Base-by-base conservation (phyloP, 2,329 filamentous ascomycete species). In the Rutstroemia sp. region DNA sequence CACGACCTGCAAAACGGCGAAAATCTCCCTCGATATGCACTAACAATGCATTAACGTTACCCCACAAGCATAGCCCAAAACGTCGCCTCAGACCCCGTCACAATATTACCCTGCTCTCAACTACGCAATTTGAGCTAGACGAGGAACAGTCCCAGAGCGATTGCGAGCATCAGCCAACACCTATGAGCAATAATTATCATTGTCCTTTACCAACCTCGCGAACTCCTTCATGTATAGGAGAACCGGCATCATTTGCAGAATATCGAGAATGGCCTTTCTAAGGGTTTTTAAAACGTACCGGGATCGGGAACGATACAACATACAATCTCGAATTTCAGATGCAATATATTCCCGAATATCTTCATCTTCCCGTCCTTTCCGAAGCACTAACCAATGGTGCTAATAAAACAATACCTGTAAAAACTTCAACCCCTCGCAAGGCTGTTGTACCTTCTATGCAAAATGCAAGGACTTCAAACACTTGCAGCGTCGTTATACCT, bases 261-360 rank as follows among this genome's bases (percentile, higher is more conserved):
- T 64, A 62, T 59, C 53, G 58, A 39, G 57, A 64, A 52, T 62
- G 44, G 59, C 57, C 53, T 45, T 58, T 64, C 57, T 37, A 59
- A 61, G 49, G 59, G 18, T 64, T 62, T 42, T 42, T 63, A 27
- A 59, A 60, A 61, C 52, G 54, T 34, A 57, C 49, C 10, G 58
- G 39, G 55, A 58, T 59, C 25, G 54, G 47, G 34, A 46, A 52
- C 58, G 37, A 58, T 14, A 58, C 2, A 45, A 58, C 27, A n/a
- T 59, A 52, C n/a, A 55, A 59, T 55, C 56, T 61, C 21, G 44
- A 59, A 48, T 63, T 61, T 27, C 23, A 54, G 25, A 51, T 61
- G 25, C 30, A 27, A 53, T 23, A 21, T 19, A 42, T 62, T 38
- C 51, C 44, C 14, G 56, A 59, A 46, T 47, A 61, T 27, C 48